Base-by-base conservation (phyloP, 2,329 filamentous ascomycete genomes). In the Nigrograna mackinnonii region DNA sequence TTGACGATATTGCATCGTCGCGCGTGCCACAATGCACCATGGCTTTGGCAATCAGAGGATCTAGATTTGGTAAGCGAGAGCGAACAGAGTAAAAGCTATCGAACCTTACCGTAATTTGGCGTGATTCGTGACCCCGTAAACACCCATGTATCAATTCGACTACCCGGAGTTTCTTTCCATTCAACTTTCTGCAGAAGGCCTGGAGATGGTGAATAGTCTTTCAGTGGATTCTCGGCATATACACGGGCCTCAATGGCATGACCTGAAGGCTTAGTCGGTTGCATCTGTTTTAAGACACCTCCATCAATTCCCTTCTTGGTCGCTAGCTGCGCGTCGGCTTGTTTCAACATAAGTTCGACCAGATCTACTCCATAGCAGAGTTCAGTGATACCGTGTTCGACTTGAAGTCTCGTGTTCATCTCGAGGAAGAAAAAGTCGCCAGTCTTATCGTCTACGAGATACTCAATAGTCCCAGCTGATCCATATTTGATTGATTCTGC, bases 401-500 rank as follows among this genome's bases (percentile, higher is more conserved):
- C 79, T 47, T 82, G 79, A 2, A 82, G 64, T 35, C 79, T 66
- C 1, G 79, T 81, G 50, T 82, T 82, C 78, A 82, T 80, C 52
- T 82, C 79, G 0, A 82, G 63, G 47, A 82, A 82, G 68, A 79
- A 96, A 67, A 94, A 95, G 32, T 86, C 80, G 36, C 85, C 87
- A 4, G 83, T 85, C 57, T 89, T 83, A 62, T 90, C 88, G 67
- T 96, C 90, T 4, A 95, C 85, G 32, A 96, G 87, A 62, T 91
- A 96, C 69, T 96, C 91, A 17, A 96, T 87, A 0, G 91, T 96
- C 2, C 91, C 91, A 6, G 90, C 91, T 5, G 87, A 89, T n/a
- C 87, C 86, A 58, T 96, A 96, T 3, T 72, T 70, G 44, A 80
- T 73, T 0, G 72, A 75, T 50, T 76, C 73, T 0, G 79, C 78